Evolutionary conservation across 208 protist genomes (phyloP), one percentile per base, ranked within the genome.

Genomic region (Crithidia expoeki): DNA sequence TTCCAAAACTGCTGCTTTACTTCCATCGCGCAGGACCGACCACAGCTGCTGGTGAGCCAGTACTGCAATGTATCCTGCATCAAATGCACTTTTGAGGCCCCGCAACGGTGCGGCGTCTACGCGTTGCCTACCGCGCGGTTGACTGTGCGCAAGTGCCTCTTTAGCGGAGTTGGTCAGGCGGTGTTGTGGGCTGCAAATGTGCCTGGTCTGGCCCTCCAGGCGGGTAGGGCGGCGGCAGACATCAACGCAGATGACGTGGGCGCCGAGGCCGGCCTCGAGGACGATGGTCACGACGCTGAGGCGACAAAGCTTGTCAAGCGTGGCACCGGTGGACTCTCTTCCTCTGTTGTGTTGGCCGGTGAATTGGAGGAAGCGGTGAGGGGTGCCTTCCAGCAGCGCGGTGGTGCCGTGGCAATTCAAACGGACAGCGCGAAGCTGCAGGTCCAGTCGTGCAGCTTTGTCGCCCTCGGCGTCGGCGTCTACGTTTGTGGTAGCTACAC

Each of bases 1-100:
- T 96, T 96, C 59, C 77, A 81, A 10, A 92, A 96, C 78, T 96
- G 91, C 74, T 57, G 69, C 67, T 96, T 96, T 42, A 27, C 28
- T 38, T 30, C 40, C 9, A 36, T 40, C n/a, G 52, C 23, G 23
- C 44, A 28, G 23, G 40, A 79, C 47, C 57, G 47, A 21, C 83
- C 85, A 21, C 91, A 94, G 64, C 85, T 96, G 55, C 60, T 81
- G 30, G 84, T 93, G 11, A 80, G 83, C 17, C 91, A 94, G 74
- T 96, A 94, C 72, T 93, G 89, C 63, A 30, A 65, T 12, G 91
- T 96, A 66, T 62, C 75, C 46, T 93, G 84, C 67, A 65, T 70
- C 27, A 84, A 83, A 57, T 96, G 91, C 76, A 86, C 87, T 49
- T 96, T 96, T 65, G 88, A 89, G 68, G 63, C 50, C 6, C 85